Base-by-base conservation (phyloP, 2,329 filamentous ascomycete genomes). In the Hortaea werneckii region DNA sequence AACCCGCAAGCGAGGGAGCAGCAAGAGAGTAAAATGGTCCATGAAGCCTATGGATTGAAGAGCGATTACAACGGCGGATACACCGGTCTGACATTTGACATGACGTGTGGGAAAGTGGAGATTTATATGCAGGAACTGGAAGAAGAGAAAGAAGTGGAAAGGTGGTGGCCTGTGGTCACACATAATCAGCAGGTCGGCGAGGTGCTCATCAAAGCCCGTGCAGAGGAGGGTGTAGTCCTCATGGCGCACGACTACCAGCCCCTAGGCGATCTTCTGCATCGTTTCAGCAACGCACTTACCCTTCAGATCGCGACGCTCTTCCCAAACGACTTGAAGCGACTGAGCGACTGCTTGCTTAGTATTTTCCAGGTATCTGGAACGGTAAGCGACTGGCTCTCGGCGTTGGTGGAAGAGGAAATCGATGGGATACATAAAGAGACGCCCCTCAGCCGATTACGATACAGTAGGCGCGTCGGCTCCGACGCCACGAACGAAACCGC, bases 321-420 rank as follows among this genome's bases (percentile, higher is more conserved):
- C 45, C 84, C 87, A 0, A 78, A 80, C 2, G 85, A 87, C 58
- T 72, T 95, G 30, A 83, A 84, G 44, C 76, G 79, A n/a, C 66
- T 96, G 7, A 85, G 88, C 2, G 89, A 95, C 60, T 81, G 85
- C 28, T 79, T 96, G 34, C 70, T 96, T 52, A 94, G 96, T 62
- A 94, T 98, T 43, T 98, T 90, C 58, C 92, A 98, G 61, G 89
- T 94, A 3, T 90, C 88, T 2, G 87, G 87, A 0, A 79, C 79
- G 34, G 85, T 86, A 2, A 77, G 77, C 38, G 87, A 95, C 48
- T 98, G 92, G 92, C 76, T 98, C 20, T 92, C 87, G 73, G 82
- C 87, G 2, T 72, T 98, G 37, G 86, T 95, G 0, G 92, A 98
- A 65, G 90, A 96, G 60, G 92, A 98, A 65, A 96, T 98, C 47